Evolutionary conservation across 2,329 filamentous ascomycete species (phyloP).

Genomic region (Claviceps sp.): DNA sequence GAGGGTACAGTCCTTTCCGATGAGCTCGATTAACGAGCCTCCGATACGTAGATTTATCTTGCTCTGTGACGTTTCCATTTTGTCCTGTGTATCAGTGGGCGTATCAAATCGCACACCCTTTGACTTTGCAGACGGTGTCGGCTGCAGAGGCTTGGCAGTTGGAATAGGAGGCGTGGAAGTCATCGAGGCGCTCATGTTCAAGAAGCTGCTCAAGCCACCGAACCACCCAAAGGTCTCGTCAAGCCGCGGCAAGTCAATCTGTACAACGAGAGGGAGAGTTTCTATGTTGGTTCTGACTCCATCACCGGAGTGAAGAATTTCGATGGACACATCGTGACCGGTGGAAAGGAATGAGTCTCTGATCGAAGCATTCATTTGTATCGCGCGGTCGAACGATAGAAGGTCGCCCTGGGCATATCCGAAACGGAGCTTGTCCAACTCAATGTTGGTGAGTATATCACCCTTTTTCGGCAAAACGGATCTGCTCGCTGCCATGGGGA

Average conservation of each 20-base stretch:
- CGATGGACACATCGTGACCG: constrained; percentile 44
- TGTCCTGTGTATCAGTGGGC: constrained; percentile 34
- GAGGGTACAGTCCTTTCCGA: constrained; percentile 64
- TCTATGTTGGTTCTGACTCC: constrained; percentile 47
- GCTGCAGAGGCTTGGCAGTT: constrained; percentile 21
- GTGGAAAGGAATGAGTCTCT: constrained; percentile 43
- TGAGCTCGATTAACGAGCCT: constrained; percentile 61
- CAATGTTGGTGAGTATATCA: constrained; percentile 23
- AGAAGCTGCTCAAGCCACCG: constrained; percentile 78
- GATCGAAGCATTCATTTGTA: constrained; percentile 45
- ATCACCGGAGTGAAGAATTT: constrained; percentile 31
- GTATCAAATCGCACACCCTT: constrained; percentile 47
- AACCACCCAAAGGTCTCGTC: constrained; percentile 84
- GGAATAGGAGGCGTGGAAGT: constrained; percentile 51
- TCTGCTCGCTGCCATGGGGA: constrained; percentile 2
- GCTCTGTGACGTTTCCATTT: constrained; percentile 32
- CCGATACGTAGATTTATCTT: constrained; percentile 70
- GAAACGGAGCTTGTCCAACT: constrained; percentile 45
- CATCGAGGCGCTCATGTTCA: constrained; percentile 79
- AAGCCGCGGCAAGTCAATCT: constrained; percentile 63
- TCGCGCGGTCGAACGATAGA: constrained; percentile 44
- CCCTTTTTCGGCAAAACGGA: constrained; percentile 8
- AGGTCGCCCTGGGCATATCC: constrained; percentile 51
- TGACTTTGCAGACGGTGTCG: constrained; percentile 29
- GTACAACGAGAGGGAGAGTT: constrained; percentile 63